Percentiles rank a stretch among this genome's conserved stretches.
These are phyloP conservation scores for Vigna nakashimae DNA, from an alignment of 306 rosid genomes.

Conservation along the genomic window DNA sequence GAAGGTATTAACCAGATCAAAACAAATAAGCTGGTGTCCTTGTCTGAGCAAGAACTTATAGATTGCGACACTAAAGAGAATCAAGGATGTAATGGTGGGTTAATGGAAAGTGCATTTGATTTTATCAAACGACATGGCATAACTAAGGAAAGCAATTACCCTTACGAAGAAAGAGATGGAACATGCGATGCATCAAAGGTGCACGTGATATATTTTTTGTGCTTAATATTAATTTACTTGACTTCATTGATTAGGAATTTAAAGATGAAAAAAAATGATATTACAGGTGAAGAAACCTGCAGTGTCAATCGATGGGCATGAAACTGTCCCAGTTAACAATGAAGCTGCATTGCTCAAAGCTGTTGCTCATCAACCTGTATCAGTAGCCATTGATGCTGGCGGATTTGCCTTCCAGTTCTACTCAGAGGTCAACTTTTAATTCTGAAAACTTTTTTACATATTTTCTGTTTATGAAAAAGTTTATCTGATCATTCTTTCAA, in stretches of 20 bases:
- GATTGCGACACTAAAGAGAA: constrained; percentile 56
- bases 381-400: constrained; percentile 59
- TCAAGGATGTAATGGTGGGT: constrained; percentile 63
- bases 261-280: not conserved
- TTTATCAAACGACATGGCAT: constrained; percentile 57
- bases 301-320: constrained; percentile 63
- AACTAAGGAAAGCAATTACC: constrained; percentile 52
- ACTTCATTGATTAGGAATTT: not conserved
- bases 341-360: constrained; percentile 56
- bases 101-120: constrained; percentile 58
- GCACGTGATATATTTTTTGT: not conserved
- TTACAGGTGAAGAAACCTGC: constrained; percentile 46
- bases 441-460: too few relatives aligned
- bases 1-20: constrained; percentile 65
- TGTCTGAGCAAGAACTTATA: constrained; percentile 63
- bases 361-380: constrained; percentile 61
- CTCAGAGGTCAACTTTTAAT: constrained; percentile 48
- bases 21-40: constrained; percentile 51
- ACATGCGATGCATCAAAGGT: constrained; percentile 54
- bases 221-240: not conserved
- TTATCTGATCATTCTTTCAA: too few relatives aligned
- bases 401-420: constrained; percentile 58
- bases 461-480: too few relatives aligned
- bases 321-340: constrained; percentile 50
- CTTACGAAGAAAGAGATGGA: constrained; percentile 52